Evolutionary conservation across 306 rosid species (phyloP).

Genomic region (Leucaena leucocephala): DNA sequence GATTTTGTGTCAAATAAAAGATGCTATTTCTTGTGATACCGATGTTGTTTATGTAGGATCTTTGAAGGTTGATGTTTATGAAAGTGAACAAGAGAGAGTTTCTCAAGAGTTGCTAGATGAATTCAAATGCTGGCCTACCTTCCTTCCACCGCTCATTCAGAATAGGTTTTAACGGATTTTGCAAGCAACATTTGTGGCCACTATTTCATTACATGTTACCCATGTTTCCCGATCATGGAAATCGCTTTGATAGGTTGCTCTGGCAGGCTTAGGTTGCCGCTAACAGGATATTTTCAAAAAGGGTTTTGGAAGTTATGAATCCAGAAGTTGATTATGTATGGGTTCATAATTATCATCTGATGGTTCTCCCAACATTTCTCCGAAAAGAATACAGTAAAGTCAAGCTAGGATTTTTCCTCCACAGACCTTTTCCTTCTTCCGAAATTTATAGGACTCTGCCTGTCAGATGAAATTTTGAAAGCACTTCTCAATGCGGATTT

Average conservation of each 20-base stretch:
- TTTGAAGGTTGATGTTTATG: constrained; percentile 58
- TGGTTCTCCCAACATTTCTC: constrained; percentile 89
- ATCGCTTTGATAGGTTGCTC: constrained; percentile 67
- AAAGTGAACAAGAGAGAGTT: constrained; percentile 68
- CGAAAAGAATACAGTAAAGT: constrained; percentile 60
- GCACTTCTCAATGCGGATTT: constrained; percentile 76
- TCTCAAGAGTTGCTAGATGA: constrained; percentile 71
- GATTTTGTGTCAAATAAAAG: constrained; percentile 62
- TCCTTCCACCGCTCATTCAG: constrained; percentile 64
- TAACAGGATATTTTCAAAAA: constrained; percentile 76
- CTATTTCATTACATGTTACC: constrained; percentile 89
- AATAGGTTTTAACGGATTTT: constrained; percentile 78
- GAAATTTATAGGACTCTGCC: constrained; percentile 79
- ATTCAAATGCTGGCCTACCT: constrained; percentile 78
- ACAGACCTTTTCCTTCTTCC: constrained; percentile 84
- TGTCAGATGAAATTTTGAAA: constrained; percentile 78
- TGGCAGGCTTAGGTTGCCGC: constrained; percentile 95
- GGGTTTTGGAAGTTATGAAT: constrained; percentile 77
- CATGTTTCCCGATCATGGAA: constrained; percentile 60
- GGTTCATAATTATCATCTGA: constrained; percentile 93
- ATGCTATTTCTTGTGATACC: constrained; percentile 59
- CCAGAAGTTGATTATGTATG: constrained; percentile 77
- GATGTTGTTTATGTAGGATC: constrained; percentile 79
- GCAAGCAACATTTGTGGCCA: constrained; percentile 85
- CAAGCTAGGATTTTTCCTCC: constrained; percentile 87